Conservation (phyloP, 352 stramenopile species). For the Pythium sukuiense region DNA sequence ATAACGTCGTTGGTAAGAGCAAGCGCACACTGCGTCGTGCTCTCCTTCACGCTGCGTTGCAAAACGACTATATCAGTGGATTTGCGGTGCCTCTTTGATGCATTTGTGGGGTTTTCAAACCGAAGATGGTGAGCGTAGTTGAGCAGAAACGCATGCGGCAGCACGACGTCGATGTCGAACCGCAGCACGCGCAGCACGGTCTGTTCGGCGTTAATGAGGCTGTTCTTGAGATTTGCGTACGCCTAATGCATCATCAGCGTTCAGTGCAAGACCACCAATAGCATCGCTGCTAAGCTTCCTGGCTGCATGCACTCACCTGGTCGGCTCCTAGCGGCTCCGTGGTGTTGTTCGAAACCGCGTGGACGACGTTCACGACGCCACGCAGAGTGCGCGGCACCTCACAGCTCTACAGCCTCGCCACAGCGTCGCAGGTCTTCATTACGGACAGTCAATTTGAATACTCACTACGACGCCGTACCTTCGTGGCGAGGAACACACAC, state of each 20-base stretch:
- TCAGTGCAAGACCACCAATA: no score
- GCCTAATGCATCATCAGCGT: conserved; percentile 25
- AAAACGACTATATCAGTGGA: neutral
- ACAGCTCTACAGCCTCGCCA: conserved; percentile 30
- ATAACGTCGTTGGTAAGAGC: conserved; percentile 40
- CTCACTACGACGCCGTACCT: neutral
- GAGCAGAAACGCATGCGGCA: conserved; percentile 39
- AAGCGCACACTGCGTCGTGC: conserved; percentile 39
- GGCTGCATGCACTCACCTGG: conserved; percentile 23
- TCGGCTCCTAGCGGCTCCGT: conserved; percentile 34
- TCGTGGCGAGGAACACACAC: conserved; percentile 32
- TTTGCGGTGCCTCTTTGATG: neutral
- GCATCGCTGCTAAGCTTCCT: no score
- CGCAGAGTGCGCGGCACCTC: conserved; percentile 46
- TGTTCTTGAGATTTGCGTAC: conserved; percentile 45
- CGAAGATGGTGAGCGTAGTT: conserved; percentile 31
- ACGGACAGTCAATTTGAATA: no score
- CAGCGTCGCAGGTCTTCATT: no score
- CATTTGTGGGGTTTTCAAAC: conserved; percentile 13
- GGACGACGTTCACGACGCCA: conserved; percentile 53
- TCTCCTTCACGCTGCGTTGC: conserved; percentile 26
- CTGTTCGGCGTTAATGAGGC: conserved; percentile 54
- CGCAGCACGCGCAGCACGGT: conserved; percentile 44
- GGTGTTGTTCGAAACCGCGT: conserved; percentile 34
- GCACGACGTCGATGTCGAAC: conserved; percentile 48